Evolutionary conservation across 2,329 filamentous ascomycete species (phyloP).

Genomic region (Exserohilum turcica): DNA sequence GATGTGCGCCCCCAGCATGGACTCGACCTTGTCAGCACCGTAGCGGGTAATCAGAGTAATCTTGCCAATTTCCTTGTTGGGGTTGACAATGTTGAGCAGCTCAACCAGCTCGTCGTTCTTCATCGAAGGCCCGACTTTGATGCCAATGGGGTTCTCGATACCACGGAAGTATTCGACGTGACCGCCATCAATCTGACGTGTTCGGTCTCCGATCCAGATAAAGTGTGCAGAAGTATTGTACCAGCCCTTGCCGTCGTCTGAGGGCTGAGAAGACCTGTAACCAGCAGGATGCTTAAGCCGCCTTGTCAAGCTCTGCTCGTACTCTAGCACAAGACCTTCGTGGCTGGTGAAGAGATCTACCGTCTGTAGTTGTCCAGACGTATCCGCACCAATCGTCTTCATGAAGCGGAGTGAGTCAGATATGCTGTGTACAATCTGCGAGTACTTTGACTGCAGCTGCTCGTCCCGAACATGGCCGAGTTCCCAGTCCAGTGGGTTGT

Average conservation of each 20-base stretch:
- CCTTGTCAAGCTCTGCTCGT: constrained; percentile 86
- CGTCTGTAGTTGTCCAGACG: constrained; percentile 80
- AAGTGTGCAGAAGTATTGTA: constrained; percentile 97
- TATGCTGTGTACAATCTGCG: constrained; percentile 80
- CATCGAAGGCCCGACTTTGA: constrained; percentile 93
- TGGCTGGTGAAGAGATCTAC: constrained; percentile 96
- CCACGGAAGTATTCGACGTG: constrained; percentile 98
- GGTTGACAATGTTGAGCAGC: constrained; percentile 86
- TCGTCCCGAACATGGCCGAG: constrained; percentile 89
- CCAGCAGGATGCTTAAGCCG: constrained; percentile 68
- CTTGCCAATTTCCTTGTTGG: constrained; percentile 80
- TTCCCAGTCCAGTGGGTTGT: constrained; percentile 92
- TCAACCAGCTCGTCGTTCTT: constrained; percentile 73
- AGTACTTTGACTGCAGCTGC: constrained; percentile 83
- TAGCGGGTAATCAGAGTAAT: constrained; percentile 96
- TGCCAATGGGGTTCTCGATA: constrained; percentile 91
- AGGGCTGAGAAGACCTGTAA: constrained; percentile 37
- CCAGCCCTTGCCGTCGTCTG: constrained; percentile 64
- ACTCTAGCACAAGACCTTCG: constrained; percentile 91
- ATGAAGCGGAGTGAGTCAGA: constrained; percentile 93
- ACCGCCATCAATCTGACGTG: constrained; percentile 86
- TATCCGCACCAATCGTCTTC: constrained; percentile 88
- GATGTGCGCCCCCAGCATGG: constrained; percentile 83
- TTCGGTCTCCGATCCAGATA: constrained; percentile 97
- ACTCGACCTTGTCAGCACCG: constrained; percentile 75